phyloP scores from a whole-genome alignment of 208 protist species.

The Trypanosoma rangeli region DNA sequence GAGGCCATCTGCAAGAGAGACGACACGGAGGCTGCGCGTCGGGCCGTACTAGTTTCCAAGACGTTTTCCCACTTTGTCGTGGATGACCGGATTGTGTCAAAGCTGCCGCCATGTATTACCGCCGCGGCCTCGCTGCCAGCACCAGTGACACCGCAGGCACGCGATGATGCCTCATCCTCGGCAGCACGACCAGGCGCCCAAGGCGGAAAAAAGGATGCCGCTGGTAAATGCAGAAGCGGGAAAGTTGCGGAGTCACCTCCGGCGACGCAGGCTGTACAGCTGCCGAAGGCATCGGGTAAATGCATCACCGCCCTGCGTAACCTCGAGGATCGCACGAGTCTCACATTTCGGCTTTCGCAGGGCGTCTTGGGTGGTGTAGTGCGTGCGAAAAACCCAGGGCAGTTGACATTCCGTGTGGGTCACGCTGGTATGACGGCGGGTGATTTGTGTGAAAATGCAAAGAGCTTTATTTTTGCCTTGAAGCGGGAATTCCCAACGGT shows the following conservation, averaged over 20 bases:
- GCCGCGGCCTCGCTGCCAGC: slow-evolving; percentile 27
- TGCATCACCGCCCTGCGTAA: slow-evolving; percentile 54
- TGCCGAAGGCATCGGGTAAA: slow-evolving; percentile 25
- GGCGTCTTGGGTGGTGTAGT: slow-evolving; percentile 45
- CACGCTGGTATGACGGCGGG: slow-evolving; percentile 84
- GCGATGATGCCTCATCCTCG: not conserved
- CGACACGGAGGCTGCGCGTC: slow-evolving; percentile 52
- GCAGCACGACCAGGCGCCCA: not conserved
- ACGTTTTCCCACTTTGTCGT: slow-evolving; percentile 84
- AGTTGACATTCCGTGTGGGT: slow-evolving; percentile 71
- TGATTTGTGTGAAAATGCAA: slow-evolving; percentile 86
- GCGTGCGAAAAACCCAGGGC: slow-evolving; percentile 36
- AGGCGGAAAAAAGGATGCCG: not conserved
- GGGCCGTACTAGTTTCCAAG: slow-evolving; percentile 64
- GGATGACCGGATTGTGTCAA: slow-evolving; percentile 63
- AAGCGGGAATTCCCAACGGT: slow-evolving; percentile 81
- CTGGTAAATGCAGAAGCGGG: not conserved
- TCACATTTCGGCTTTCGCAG: slow-evolving; percentile 73
- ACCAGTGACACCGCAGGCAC: not conserved
- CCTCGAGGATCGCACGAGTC: slow-evolving; percentile 54
- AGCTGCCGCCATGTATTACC: slow-evolving; percentile 55
- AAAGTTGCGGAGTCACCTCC: not conserved
- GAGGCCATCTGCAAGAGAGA: slow-evolving; percentile 79
- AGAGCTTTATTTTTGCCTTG: slow-evolving; percentile 66
- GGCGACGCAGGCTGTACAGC: not conserved